phyloP scores from a whole-genome alignment of 75 land plant species.

The Sequoia sempervirens region DNA sequence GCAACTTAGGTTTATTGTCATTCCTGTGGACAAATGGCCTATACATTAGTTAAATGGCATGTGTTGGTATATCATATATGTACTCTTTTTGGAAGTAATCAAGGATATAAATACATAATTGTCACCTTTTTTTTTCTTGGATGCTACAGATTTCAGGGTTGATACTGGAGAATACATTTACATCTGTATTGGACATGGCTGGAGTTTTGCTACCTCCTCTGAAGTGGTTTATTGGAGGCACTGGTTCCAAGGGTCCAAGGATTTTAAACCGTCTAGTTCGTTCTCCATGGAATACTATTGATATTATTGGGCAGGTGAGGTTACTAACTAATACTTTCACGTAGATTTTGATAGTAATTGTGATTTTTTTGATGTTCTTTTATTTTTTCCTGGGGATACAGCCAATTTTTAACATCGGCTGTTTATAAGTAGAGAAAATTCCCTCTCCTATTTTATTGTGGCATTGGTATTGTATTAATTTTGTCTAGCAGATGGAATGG shows the following conservation, averaged over 20 bases:
- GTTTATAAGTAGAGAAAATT: background rate
- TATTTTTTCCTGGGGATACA: background rate
- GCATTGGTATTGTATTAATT: background rate
- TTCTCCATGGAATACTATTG: constrained; percentile 98
- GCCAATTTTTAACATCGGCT: background rate
- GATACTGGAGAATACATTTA: constrained; percentile 95
- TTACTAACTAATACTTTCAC: background rate
- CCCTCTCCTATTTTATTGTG: background rate
- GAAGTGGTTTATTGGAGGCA: constrained; percentile 89
- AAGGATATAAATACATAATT: background rate
- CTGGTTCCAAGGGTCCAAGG: constrained; percentile 60
- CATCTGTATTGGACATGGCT: constrained; percentile 97
- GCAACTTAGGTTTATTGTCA: background rate
- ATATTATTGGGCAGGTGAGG: constrained; percentile 67
- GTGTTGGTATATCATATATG: background rate
- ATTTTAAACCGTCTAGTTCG: constrained; percentile 82
- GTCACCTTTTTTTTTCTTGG: background rate
- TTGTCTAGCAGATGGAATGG: background rate
- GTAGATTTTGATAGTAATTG: background rate
- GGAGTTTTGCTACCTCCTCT: constrained; percentile 82
- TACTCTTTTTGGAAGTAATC: background rate
- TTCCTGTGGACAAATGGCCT: background rate
- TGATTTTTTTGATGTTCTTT: background rate
- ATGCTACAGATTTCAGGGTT: constrained; percentile 72
- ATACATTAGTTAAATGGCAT: background rate